A percentile compares a stretch with the other conserved stretches of the same genome.
phyloP scores from a whole-genome alignment of 2,329 filamentous ascomycete genomes.

The Pestalotiopsis sp. region DNA sequence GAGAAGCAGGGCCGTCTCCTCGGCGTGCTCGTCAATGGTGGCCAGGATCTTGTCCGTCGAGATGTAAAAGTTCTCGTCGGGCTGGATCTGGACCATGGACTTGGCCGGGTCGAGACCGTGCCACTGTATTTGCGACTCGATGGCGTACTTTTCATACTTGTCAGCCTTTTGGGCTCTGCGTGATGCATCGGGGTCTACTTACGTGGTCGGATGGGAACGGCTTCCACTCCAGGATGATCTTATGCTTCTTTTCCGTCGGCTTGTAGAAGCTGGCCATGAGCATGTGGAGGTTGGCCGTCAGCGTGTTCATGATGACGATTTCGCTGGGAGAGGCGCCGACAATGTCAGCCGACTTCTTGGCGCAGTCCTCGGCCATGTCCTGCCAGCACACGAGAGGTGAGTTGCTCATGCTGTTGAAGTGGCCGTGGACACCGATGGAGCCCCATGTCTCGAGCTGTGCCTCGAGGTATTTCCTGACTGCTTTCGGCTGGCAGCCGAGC shows the following conservation, averaged over 20 bases:
- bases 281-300: conserved; percentile 81
- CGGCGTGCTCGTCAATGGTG: conserved; percentile 74
- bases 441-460: conserved; percentile 82
- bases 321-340: conserved; percentile 75
- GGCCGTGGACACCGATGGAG: conserved; percentile 80
- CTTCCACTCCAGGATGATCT: conserved; percentile 87
- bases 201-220: conserved; percentile 88
- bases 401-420: conserved; percentile 72
- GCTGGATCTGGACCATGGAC: conserved; percentile 76
- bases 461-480: conserved; percentile 88
- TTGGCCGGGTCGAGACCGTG: conserved; percentile 69
- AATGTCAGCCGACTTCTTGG: conserved; percentile 69
- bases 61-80: conserved; percentile 64
- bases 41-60: conserved; percentile 72
- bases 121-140: conserved; percentile 78
- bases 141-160: conserved; percentile 64
- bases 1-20: conserved; percentile 74
- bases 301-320: conserved; percentile 85
- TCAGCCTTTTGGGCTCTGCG: neutral
- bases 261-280: conserved; percentile 84
- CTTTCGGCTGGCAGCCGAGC: conserved; percentile 79
- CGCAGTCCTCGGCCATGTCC: conserved; percentile 76
- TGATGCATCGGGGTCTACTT: conserved; percentile 31
- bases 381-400: conserved; percentile 75
- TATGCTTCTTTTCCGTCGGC: conserved; percentile 66